Evolutionary conservation across 2,329 filamentous ascomycete species (phyloP), one percentile per base, ranked within the genome.

Genomic region (Aspergillus pseudotamarii): DNA sequence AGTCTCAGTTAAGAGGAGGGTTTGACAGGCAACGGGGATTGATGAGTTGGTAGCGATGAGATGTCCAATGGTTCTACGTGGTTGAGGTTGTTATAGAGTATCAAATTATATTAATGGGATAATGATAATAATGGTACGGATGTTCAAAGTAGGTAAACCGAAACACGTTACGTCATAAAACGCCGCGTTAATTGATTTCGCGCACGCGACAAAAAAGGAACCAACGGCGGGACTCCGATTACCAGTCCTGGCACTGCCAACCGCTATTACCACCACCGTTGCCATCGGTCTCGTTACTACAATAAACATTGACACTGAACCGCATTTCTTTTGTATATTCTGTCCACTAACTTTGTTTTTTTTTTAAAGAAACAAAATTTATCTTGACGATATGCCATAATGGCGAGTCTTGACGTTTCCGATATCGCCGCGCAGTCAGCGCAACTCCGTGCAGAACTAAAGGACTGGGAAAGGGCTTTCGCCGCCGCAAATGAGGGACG

Each of bases 1-100:
- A 91, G 73, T 85, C 84, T 48, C 92, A 97, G 81, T 79, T 97
- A 66, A 82, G 94, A 64, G 94, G 92, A 14, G 94, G 94, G 0
- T 96, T 97, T 77, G 91, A 97, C 80, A 83, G 91, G 53, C 81
- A 80, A 51, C 91, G 83, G 73, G 90, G 91, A 8, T 63, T 96
- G 70, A 87, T 92, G 74, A 96, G 93, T 65, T 78, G 76, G 76
- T 78, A 59, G 73, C 63, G 12, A 9, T 16, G 9, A 6, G 4
- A 21, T 19, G 1, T 10, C 12, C n/a, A n/a, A 12, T 14, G 21
- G 2, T 16, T n/a, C 0, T n/a, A 6, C 6, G 16, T 30, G 16
- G 12, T 30, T 50, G 3, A 11, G 16, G 14, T n/a, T 28, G 4
- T 30, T 16, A 8, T 16, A 28, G 14, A 28, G 14, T 28, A 19